Conservation (phyloP, 306 rosid genomes). For the Quercus aquifolioides region DNA sequence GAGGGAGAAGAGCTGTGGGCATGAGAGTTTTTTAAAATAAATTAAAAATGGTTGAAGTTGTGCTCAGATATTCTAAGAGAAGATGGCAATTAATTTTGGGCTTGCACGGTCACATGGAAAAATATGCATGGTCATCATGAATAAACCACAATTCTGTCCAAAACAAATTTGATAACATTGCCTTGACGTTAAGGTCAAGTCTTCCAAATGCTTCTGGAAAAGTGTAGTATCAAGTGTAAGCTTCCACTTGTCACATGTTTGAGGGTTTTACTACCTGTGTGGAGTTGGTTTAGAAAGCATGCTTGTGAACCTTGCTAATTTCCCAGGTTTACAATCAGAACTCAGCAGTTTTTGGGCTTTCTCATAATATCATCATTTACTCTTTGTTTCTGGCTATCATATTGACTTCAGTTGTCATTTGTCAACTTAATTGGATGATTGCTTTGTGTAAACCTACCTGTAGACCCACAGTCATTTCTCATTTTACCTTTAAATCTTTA, state of each 20-base stretch:
- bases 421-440: not conserved
- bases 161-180: not conserved
- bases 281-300: not conserved
- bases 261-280: not conserved
- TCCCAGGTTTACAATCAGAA: not conserved
- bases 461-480: constrained; percentile 7
- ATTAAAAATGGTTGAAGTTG: not conserved
- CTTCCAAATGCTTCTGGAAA: not conserved
- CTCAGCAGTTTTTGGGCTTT: not conserved
- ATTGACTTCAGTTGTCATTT: not conserved
- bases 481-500: not conserved
- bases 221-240: not conserved
- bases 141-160: not conserved
- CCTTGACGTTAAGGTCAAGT: not conserved
- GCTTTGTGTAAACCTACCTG: not conserved
- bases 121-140: not conserved
- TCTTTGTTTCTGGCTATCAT: not conserved
- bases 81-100: not conserved
- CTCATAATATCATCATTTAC: not conserved
- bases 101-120: not conserved
- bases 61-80: not conserved
- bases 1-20: not conserved
- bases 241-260: not conserved
- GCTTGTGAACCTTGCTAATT: not conserved
- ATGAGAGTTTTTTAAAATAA: not conserved